Evolutionary conservation across 75 land plant species (phyloP).

Genomic region (Pinus tabuliformis): DNA sequence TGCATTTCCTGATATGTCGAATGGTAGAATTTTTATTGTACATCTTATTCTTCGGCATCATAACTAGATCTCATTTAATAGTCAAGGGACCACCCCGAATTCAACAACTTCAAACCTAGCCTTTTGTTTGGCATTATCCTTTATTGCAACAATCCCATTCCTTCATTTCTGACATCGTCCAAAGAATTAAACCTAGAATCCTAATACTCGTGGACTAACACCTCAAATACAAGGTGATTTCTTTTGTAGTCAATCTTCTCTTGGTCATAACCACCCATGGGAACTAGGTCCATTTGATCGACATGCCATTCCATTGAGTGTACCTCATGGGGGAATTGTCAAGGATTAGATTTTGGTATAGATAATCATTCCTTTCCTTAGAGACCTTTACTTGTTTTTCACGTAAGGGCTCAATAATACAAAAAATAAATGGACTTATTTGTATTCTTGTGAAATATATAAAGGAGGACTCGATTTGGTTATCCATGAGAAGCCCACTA

Average conservation of each 20-base stretch:
- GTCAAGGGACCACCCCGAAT: conserved; percentile 78
- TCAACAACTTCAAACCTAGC: conserved; percentile 73
- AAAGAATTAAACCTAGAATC: conserved; percentile 41
- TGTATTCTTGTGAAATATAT: conserved; percentile 52
- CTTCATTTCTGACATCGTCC: conserved; percentile 58
- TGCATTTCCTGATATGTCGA: conserved; percentile 19
- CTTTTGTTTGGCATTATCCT: conserved; percentile 22
- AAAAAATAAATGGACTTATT: conserved; percentile 57
- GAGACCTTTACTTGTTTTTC: conserved; percentile 46
- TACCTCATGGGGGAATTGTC: conserved; percentile 77
- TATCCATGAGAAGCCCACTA: conserved; percentile 88
- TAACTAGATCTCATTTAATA: conserved; percentile 30
- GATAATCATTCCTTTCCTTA: conserved; percentile 62
- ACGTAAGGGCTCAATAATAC: conserved; percentile 34
- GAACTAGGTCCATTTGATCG: conserved; percentile 73
- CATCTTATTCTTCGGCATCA: conserved; percentile 28
- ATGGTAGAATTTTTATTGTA: conserved; percentile 27
- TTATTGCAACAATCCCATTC: conserved; percentile 37
- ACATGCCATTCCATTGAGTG: conserved; percentile 38
- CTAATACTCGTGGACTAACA: conserved; percentile 66
- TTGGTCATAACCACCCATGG: conserved; percentile 53
- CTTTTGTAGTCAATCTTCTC: conserved; percentile 44
- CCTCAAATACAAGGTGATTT: conserved; percentile 65
- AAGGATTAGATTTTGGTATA: conserved; percentile 81
- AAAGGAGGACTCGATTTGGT: conserved; percentile 86